These are phyloP conservation scores for Pyrenophora seminiperda DNA, from an alignment of 2,329 filamentous ascomycete species.

Conservation along the genomic window DNA sequence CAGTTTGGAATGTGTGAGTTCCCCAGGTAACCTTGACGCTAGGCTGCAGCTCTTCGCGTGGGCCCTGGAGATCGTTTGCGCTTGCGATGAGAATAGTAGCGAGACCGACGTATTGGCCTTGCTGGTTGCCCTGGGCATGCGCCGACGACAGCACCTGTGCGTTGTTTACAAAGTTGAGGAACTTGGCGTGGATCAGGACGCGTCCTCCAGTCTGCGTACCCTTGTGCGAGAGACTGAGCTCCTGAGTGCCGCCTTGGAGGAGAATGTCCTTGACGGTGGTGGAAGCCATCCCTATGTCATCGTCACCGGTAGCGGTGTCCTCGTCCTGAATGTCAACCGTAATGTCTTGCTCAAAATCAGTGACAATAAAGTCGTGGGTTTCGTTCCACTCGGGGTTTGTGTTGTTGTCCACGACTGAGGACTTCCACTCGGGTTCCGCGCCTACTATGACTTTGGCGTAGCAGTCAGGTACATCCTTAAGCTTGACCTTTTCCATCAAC, in stretches of 20 bases:
- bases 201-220: conserved; percentile 46
- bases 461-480: conserved; percentile 56
- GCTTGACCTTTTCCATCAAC: conserved; percentile 50
- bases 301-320: conserved; percentile 48
- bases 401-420: conserved; percentile 51
- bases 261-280: conserved; percentile 53
- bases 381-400: conserved; percentile 56
- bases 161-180: conserved; percentile 51
- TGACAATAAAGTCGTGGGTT: conserved; percentile 55
- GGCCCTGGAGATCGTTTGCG: conserved; percentile 50
- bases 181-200: conserved; percentile 48
- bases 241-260: conserved; percentile 50
- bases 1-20: conserved; percentile 50
- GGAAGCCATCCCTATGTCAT: conserved; percentile 52
- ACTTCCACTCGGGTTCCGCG: conserved; percentile 53
- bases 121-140: conserved; percentile 19
- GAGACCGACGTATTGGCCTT: conserved; percentile 48
- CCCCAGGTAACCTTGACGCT: conserved; percentile 55
- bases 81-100: conserved; percentile 53
- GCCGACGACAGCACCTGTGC: conserved; percentile 39
- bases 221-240: conserved; percentile 49
- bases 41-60: conserved; percentile 53
- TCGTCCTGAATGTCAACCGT: conserved; percentile 53
- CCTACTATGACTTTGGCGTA: conserved; percentile 54
- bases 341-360: conserved; percentile 54